These are phyloP conservation scores for Magnaporthiopsis rhizophila DNA, from an alignment of 2,329 filamentous ascomycete species.

Conservation along the genomic window DNA sequence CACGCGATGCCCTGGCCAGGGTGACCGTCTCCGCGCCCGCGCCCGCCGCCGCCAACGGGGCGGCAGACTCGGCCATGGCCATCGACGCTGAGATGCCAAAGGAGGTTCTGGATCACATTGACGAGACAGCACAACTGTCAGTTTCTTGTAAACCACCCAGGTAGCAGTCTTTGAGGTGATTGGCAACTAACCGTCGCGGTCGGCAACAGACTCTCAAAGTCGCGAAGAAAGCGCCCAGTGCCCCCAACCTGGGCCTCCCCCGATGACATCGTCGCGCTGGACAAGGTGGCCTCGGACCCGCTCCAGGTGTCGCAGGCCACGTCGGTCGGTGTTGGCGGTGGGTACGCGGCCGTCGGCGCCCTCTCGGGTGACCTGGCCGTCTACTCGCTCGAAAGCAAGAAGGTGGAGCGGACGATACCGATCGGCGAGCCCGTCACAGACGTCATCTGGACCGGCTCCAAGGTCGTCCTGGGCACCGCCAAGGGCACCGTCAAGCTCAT, in stretches of 20 bases:
- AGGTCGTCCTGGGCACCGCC: slow-evolving; percentile 64
- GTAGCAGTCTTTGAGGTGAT: too few species aligned
- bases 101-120: slow-evolving; percentile 62
- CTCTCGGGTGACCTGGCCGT: slow-evolving; percentile 66
- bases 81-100: slow-evolving; percentile 77
- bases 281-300: slow-evolving; percentile 35
- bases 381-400: slow-evolving; percentile 63
- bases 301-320: slow-evolving; percentile 40
- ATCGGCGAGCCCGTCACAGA: slow-evolving; percentile 61
- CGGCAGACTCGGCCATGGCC: slow-evolving; percentile 69
- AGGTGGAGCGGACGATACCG: slow-evolving; percentile 58
- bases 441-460: slow-evolving; percentile 56
- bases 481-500: slow-evolving; percentile 76
- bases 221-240: slow-evolving; percentile 79
- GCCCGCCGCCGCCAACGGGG: slow-evolving; percentile 1
- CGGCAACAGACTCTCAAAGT: slow-evolving; percentile 65
- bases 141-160: background rate
- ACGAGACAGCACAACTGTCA: slow-evolving; percentile 61
- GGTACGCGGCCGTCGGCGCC: slow-evolving; percentile 66
- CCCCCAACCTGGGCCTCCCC: slow-evolving; percentile 77
- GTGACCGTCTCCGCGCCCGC: slow-evolving; percentile 53
- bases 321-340: slow-evolving; percentile 43
- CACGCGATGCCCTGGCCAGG: slow-evolving; percentile 78
- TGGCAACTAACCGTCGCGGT: background rate
- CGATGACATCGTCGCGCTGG: slow-evolving; percentile 55